phyloP scores from a whole-genome alignment of 148 eudicot species.

The Camellia granthamiana region DNA sequence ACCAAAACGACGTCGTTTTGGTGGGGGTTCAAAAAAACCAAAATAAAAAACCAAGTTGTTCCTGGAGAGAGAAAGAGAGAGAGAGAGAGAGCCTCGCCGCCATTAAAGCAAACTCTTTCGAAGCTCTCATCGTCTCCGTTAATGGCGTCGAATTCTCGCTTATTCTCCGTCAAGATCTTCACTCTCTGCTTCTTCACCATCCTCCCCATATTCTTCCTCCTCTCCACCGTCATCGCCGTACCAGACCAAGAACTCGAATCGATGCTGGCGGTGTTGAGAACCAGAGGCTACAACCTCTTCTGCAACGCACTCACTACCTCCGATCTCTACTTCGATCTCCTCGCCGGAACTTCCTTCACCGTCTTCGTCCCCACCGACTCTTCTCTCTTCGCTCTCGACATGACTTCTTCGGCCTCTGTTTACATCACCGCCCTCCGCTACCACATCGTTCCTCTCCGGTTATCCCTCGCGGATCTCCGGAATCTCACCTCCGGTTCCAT shows the following conservation, averaged over 20 bases:
- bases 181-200: neutral
- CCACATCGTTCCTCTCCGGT: constrained; percentile 18
- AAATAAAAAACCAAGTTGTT: too few relatives aligned
- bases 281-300: constrained; percentile 26
- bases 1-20: too few relatives aligned
- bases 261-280: constrained; percentile 13
- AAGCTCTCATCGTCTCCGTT: neutral
- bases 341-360: constrained; percentile 19
- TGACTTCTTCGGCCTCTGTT: constrained; percentile 17
- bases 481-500: neutral
- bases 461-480: constrained; percentile 6
- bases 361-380: constrained; percentile 26
- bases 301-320: constrained; percentile 25
- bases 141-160: neutral
- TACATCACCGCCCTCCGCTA: constrained; percentile 22
- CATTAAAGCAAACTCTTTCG: neutral
- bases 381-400: constrained; percentile 20
- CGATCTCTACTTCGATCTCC: constrained; percentile 18
- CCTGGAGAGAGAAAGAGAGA: too few relatives aligned
- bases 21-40: too few relatives aligned
- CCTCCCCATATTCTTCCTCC: neutral
- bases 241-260: constrained; percentile 10
- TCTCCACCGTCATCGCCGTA: constrained; percentile 13
- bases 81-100: too few relatives aligned
- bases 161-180: neutral